These are phyloP conservation scores for Linnemannia zychae DNA, from an alignment of 192 early-diverging fungal species.

Conservation along the genomic window DNA sequence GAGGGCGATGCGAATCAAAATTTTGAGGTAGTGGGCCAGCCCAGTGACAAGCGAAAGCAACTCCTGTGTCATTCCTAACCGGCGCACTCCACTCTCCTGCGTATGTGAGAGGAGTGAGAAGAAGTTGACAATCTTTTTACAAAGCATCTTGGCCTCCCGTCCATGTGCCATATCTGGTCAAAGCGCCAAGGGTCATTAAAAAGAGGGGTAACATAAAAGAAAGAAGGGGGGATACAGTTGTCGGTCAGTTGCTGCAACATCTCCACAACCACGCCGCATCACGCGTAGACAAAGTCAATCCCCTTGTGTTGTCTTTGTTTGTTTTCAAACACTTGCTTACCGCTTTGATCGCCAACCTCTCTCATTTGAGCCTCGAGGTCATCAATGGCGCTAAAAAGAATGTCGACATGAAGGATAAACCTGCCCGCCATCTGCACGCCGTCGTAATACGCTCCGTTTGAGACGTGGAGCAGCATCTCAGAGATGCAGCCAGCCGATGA, in stretches of 20 bases:
- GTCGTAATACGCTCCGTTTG: slow-evolving; percentile 85
- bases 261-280: background rate
- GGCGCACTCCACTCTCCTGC: slow-evolving; percentile 67
- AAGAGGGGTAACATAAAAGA: background rate
- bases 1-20: slow-evolving; percentile 89
- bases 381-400: slow-evolving; percentile 92
- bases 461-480: slow-evolving; percentile 93
- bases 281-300: background rate
- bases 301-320: background rate
- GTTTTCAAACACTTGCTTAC: slow-evolving; percentile 17
- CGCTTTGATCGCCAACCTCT: slow-evolving; percentile 72
- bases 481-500: slow-evolving; percentile 95
- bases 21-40: slow-evolving; percentile 93
- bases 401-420: slow-evolving; percentile 94
- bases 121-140: slow-evolving; percentile 95
- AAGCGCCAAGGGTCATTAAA: slow-evolving; percentile 28
- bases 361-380: slow-evolving; percentile 82
- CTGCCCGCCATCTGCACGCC: slow-evolving; percentile 85
- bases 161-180: slow-evolving; percentile 74
- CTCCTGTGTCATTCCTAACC: slow-evolving; percentile 83
- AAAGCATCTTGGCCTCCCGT: slow-evolving; percentile 95
- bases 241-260: background rate
- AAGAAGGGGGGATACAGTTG: background rate
- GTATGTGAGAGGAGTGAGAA: slow-evolving; percentile 91
- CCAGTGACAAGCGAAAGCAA: slow-evolving; percentile 90